Evolutionary conservation across 2,329 filamentous ascomycete species (phyloP).

Genomic region (Phaeosphaeriaceae sp.): DNA sequence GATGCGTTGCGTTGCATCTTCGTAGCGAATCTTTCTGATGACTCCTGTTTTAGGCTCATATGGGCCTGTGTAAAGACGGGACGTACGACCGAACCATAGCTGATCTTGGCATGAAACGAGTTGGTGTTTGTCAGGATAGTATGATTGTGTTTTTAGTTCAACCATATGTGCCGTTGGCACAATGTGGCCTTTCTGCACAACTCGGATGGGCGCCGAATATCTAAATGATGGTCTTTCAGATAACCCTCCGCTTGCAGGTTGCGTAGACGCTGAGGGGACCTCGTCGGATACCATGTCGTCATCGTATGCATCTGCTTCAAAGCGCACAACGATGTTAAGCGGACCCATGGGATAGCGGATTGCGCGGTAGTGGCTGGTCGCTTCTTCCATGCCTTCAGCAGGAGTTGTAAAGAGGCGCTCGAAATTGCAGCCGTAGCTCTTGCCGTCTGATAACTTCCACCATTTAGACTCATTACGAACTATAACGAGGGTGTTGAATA

Average conservation of each 20-base stretch:
- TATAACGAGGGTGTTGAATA: conserved; percentile 34
- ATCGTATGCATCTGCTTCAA: conserved; percentile 39
- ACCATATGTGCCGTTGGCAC: conserved; percentile 30
- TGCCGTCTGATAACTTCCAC: conserved; percentile 24
- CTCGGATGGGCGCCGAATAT: conserved; percentile 22
- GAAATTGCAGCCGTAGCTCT: conserved; percentile 31
- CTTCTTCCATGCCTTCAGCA: conserved; percentile 28
- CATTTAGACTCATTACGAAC: conserved; percentile 33
- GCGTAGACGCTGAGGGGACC: conserved; percentile 12
- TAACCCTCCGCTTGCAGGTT: conserved; percentile 19
- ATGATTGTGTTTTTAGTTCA: conserved; percentile 33
- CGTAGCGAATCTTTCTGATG: conserved; percentile 18
- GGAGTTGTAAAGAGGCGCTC: conserved; percentile 33
- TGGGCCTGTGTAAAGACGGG: conserved; percentile 28
- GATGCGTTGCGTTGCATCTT: conserved; percentile 23
- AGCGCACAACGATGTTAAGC: conserved; percentile 32
- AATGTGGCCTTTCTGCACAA: conserved; percentile 33
- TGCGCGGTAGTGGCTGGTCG: conserved; percentile 38
- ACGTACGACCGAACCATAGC: conserved; percentile 41
- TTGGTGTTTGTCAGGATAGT: conserved; percentile 9
- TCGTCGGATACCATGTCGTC: conserved; percentile 19
- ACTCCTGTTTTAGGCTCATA: conserved; percentile 22
- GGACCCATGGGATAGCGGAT: conserved; percentile 37
- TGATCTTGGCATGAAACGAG: conserved; percentile 31
- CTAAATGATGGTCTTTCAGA: conserved; percentile 18